These are phyloP conservation scores for Sporothrix luriei DNA, from an alignment of 2,329 filamentous ascomycete genomes.

Conservation along the genomic window DNA sequence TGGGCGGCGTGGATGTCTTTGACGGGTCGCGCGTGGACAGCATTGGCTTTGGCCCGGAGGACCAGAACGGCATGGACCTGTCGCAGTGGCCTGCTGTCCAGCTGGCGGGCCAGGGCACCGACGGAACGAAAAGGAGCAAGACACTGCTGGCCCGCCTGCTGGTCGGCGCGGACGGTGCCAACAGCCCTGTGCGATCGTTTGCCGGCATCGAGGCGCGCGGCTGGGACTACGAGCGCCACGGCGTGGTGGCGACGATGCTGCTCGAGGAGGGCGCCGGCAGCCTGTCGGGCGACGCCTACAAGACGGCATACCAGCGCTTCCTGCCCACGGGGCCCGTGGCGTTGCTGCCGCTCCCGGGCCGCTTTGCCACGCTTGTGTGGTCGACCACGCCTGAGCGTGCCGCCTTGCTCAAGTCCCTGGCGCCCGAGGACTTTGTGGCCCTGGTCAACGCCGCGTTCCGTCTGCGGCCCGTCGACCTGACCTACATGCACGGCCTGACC, in stretches of 20 bases:
- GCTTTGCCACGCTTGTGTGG: slow-evolving; percentile 87
- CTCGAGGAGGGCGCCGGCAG: slow-evolving; percentile 62
- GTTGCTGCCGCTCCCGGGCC: slow-evolving; percentile 83
- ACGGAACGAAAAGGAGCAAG: slow-evolving; percentile 35
- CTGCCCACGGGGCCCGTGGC: slow-evolving; percentile 89
- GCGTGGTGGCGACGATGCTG: slow-evolving; percentile 84
- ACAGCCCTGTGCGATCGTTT: slow-evolving; percentile 88
- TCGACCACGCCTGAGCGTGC: slow-evolving; percentile 84
- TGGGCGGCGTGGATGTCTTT: slow-evolving; percentile 70
- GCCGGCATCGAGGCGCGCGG: slow-evolving; percentile 82
- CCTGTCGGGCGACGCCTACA: slow-evolving; percentile 51
- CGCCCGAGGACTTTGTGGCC: slow-evolving; percentile 72
- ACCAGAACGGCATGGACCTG: slow-evolving; percentile 63
- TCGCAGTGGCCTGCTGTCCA: slow-evolving; percentile 85
- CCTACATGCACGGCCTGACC: slow-evolving; percentile 72
- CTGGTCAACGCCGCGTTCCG: slow-evolving; percentile 95
- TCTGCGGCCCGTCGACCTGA: slow-evolving; percentile 74
- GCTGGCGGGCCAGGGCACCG: slow-evolving; percentile 52
- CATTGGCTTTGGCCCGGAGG: slow-evolving; percentile 70
- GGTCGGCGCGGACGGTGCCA: slow-evolving; percentile 91
- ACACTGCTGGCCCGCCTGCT: slow-evolving; percentile 78
- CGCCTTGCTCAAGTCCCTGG: slow-evolving; percentile 73
- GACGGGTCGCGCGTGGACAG: slow-evolving; percentile 75
- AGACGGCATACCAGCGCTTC: slow-evolving; percentile 93
- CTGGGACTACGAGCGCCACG: slow-evolving; percentile 91